Percentiles rank a stretch among this genome's conserved stretches.
phyloP scores from a whole-genome alignment of 2,329 filamentous ascomycete genomes.

The Thelonectria olida region DNA sequence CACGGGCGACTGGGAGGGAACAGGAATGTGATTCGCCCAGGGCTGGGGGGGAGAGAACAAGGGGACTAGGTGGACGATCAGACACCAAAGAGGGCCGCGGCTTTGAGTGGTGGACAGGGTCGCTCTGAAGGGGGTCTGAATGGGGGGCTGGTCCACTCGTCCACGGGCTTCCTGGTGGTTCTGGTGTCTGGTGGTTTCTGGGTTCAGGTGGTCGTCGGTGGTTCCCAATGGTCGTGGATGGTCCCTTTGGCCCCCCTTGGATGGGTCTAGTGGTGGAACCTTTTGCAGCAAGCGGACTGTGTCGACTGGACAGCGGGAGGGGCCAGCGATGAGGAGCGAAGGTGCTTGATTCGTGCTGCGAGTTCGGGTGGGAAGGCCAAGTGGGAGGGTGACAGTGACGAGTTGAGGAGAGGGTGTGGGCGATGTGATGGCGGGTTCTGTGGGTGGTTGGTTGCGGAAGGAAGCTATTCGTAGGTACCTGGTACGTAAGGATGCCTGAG shows the following conservation, averaged over 20 bases:
- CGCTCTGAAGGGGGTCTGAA: slow-evolving; percentile 20
- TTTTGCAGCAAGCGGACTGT: slow-evolving; percentile 25
- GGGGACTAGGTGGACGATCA: slow-evolving; percentile 38
- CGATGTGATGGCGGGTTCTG: slow-evolving; percentile 24
- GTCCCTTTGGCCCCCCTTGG: slow-evolving; percentile 26
- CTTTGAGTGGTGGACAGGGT: slow-evolving; percentile 33
- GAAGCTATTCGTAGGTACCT: slow-evolving; percentile 14
- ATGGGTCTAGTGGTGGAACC: slow-evolving; percentile 25
- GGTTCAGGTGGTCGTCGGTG: slow-evolving; percentile 31
- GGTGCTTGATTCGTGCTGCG: slow-evolving; percentile 24
- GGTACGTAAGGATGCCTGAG: slow-evolving; percentile 5
- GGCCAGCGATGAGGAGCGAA: slow-evolving; percentile 11
- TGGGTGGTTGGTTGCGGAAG: slow-evolving; percentile 31
- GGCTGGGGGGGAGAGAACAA: slow-evolving; percentile 28
- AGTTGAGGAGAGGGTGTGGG: slow-evolving; percentile 26
- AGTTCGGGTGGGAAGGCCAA: slow-evolving; percentile 5
- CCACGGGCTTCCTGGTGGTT: slow-evolving; percentile 38
- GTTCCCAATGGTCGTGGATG: slow-evolving; percentile 27
- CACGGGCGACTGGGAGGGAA: slow-evolving; percentile 37
- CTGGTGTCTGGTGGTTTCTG: slow-evolving; percentile 18
- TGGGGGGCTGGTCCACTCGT: slow-evolving; percentile 32
- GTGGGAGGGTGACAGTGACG: slow-evolving; percentile 16
- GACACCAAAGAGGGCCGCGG: slow-evolving; percentile 37
- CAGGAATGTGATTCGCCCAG: slow-evolving; percentile 37
- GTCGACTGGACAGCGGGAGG: slow-evolving; percentile 32